Evolutionary conservation across 1,139 yeast species (phyloP), one percentile per base, ranked within the genome.

Genomic region (Wickerhamiella infanticola): DNA sequence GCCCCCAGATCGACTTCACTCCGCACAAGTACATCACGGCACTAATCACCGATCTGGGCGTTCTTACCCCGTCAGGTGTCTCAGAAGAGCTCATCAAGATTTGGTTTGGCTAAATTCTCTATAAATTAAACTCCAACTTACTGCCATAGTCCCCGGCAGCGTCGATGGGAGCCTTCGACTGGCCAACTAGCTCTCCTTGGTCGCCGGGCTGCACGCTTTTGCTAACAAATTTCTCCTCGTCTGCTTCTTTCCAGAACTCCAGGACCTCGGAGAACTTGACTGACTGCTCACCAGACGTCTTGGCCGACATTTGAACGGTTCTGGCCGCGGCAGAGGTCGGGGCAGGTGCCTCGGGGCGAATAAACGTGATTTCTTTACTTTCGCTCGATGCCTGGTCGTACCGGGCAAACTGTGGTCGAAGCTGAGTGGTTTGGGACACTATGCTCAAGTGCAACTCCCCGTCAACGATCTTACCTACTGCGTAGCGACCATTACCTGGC

Each of bases 21-120:
- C 95, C 96, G 9, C 96, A 90, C 61, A 94, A 88, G 56, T 84
- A 81, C 59, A 83, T 93, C 45, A 90, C 98, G 2, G 98, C 97
- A 4, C 72, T 93, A 55, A 85, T 93, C 51, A 90, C 98, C 1
- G 99, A 93, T 63, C 70, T 93, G 55, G 99, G 98, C 18, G 96
- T 90, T 1, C 71, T 93, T 57, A 90, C 98, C 6, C 96, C 99
- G 4, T 81, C 94, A 51, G 98, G 97, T 0, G 98, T 93, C 37
- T 81, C 95, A 33, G 98, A 93, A 63, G 99, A 93, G 64, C 74
- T 93, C 64, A 90, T 93, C 61, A 90, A 90, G 65, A 85, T 93
- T 74, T 93, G 97, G 97, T 88, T 86, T 58, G 96, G 88, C 62
- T 88, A 63, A 53, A 31, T 13, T 13, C 9, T 29, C 33, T 29